These are phyloP conservation scores for Colletotrichum endophyticum DNA, from an alignment of 2,329 filamentous ascomycete genomes.

Conservation along the genomic window DNA sequence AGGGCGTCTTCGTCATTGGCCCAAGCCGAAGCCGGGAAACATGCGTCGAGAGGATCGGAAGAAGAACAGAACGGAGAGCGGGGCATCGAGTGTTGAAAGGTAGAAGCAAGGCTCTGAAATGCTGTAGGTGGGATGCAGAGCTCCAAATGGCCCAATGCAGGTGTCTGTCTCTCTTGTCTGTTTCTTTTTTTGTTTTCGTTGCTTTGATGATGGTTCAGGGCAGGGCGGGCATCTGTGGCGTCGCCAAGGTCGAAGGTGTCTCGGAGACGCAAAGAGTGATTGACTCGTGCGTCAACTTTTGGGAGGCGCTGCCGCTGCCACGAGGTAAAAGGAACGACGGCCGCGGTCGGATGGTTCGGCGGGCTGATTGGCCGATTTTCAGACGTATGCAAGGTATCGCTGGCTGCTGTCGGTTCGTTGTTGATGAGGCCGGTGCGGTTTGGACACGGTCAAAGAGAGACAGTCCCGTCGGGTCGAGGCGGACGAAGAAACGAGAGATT, in stretches of 20 bases:
- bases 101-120: not conserved
- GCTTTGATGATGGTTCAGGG: not conserved
- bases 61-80: not conserved
- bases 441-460: not conserved
- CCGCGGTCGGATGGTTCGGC: not conserved
- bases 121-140: not conserved
- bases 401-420: not conserved
- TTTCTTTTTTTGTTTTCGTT: not conserved
- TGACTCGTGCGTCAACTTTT: slow-evolving; percentile 14
- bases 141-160: not conserved
- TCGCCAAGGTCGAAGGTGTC: slow-evolving; percentile 11
- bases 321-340: slow-evolving; percentile 20
- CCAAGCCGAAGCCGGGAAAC: not conserved
- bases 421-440: not conserved
- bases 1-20: slow-evolving; percentile 16
- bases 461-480: not conserved
- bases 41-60: not conserved
- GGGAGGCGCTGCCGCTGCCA: slow-evolving; percentile 9
- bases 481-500: not conserved
- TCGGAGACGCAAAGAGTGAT: slow-evolving; percentile 10
- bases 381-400: not conserved
- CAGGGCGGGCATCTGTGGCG: slow-evolving; percentile 1
- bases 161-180: not conserved
- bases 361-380: not conserved
- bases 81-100: not conserved